Evolutionary conservation across 78 protist species (phyloP).

Genomic region (Acrasis kona): DNA sequence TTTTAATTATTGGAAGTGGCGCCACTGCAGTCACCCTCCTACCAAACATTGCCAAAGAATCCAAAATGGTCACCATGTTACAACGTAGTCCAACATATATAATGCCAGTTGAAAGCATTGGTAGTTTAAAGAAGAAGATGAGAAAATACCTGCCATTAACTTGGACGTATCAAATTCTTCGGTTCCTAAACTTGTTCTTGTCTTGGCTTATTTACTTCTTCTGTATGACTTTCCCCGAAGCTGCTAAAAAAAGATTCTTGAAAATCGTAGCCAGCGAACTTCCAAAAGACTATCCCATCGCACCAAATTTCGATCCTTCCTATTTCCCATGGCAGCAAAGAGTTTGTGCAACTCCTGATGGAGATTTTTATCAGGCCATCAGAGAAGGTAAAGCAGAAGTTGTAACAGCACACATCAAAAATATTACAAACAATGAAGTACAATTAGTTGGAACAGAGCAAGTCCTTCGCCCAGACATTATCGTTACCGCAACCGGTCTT

Average conservation of each 20-base stretch:
- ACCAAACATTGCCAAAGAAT: not conserved
- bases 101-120: not conserved
- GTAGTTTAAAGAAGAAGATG: not conserved
- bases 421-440: not conserved
- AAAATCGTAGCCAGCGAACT: not conserved
- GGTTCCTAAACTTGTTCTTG: not conserved
- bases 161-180: not conserved
- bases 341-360: not conserved
- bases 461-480: not conserved
- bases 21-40: constrained; percentile 1
- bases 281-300: not conserved
- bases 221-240: not conserved
- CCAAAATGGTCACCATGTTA: too few relatives aligned
- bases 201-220: not conserved
- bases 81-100: too few relatives aligned
- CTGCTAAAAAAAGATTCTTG: not conserved
- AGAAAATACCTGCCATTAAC: not conserved
- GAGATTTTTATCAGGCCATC: not conserved
- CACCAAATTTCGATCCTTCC: not conserved
- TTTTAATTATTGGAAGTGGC: not conserved
- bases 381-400: not conserved
- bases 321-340: not conserved
- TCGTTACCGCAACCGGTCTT: not conserved
- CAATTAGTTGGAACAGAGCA: not conserved
- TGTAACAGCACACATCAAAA: not conserved